phyloP scores from a whole-genome alignment of 805 yeast genomes.

The Metschnikowia lachancei region DNA sequence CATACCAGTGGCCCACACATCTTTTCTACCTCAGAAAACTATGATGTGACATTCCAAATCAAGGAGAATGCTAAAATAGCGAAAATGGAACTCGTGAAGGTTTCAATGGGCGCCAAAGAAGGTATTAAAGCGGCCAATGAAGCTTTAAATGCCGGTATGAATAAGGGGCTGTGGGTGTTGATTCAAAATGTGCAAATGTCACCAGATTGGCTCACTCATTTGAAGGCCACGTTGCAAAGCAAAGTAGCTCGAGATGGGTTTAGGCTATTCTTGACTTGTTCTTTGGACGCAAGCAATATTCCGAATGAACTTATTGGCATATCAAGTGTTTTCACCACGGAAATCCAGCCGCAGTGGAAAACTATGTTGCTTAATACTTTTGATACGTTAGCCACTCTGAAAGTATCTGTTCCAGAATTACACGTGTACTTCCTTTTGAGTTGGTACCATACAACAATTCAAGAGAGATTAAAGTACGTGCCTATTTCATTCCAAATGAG shows the following conservation, averaged over 20 bases:
- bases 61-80: slow-evolving; percentile 38
- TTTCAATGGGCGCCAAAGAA: slow-evolving; percentile 77
- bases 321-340: slow-evolving; percentile 58
- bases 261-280: slow-evolving; percentile 66
- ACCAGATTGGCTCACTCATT: slow-evolving; percentile 53
- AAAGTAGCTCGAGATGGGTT: slow-evolving; percentile 33
- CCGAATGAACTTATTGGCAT: slow-evolving; percentile 57
- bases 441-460: slow-evolving; percentile 69
- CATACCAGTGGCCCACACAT: slow-evolving; percentile 39
- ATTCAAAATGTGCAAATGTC: slow-evolving; percentile 82
- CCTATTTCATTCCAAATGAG: slow-evolving; percentile 60
- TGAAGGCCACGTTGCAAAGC: slow-evolving; percentile 47
- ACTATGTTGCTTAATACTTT: slow-evolving; percentile 42
- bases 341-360: slow-evolving; percentile 60
- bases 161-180: slow-evolving; percentile 65
- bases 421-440: slow-evolving; percentile 53
- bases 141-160: slow-evolving; percentile 46
- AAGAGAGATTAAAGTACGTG: slow-evolving; percentile 54
- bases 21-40: slow-evolving; percentile 57
- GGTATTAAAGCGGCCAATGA: slow-evolving; percentile 55
- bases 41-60: slow-evolving; percentile 63
- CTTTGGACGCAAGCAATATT: slow-evolving; percentile 38
- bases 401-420: background rate
- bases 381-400: slow-evolving; percentile 13
- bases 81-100: slow-evolving; percentile 32